A percentile compares a stretch with the other conserved stretches of the same genome.
These are phyloP conservation scores for Torulaspora franciscae DNA, from an alignment of 805 yeast species.

Conservation along the genomic window DNA sequence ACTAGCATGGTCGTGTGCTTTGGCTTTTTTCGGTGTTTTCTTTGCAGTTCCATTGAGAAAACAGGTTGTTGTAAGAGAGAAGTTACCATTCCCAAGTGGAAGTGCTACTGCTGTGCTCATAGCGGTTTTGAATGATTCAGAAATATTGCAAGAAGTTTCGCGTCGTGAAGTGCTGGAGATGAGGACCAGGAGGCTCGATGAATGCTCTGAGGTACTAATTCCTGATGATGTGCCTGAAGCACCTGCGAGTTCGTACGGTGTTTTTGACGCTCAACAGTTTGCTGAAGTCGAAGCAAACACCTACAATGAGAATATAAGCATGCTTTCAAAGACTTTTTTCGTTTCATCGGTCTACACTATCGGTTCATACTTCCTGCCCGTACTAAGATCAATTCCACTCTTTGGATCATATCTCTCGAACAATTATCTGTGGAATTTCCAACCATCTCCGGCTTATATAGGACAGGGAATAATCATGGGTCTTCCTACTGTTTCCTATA, in stretches of 20 bases:
- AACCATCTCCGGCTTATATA: constrained; percentile 94
- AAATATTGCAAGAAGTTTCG: constrained; percentile 38
- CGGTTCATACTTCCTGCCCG: constrained; percentile 66
- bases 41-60: constrained; percentile 85
- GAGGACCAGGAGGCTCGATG: constrained; percentile 25
- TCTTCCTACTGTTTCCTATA: constrained; percentile 78
- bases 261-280: background rate
- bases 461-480: constrained; percentile 99
- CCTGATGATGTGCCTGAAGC: constrained; percentile 10
- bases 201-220: constrained; percentile 27
- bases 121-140: constrained; percentile 75
- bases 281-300: constrained; percentile 8
- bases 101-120: constrained; percentile 93
- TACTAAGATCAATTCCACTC: constrained; percentile 61
- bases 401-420: constrained; percentile 64
- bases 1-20: constrained; percentile 75
- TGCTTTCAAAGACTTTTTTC: constrained; percentile 55
- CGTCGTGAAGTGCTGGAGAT: constrained; percentile 35
- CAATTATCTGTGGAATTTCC: constrained; percentile 76
- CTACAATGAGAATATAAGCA: constrained; percentile 55
- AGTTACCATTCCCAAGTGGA: constrained; percentile 90
- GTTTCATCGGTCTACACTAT: constrained; percentile 72
- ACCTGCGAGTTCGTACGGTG: constrained; percentile 2
- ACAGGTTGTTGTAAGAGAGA: constrained; percentile 83
- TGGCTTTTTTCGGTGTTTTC: constrained; percentile 93